phyloP scores from a whole-genome alignment of 2,329 filamentous ascomycete species.

The Parastagonospora avenae region DNA sequence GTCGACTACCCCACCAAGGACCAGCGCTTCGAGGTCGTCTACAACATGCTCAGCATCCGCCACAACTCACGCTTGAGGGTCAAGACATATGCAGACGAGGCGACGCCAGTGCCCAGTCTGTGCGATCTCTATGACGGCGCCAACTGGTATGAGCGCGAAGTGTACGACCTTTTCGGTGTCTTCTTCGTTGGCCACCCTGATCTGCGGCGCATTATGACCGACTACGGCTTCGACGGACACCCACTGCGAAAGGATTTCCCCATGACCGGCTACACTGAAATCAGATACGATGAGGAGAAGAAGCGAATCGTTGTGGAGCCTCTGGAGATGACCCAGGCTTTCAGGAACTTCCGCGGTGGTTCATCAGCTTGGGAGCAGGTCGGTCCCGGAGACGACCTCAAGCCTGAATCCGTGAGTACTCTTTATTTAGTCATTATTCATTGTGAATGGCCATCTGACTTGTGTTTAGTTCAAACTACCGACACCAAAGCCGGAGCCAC shows the following conservation, averaged over 20 bases:
- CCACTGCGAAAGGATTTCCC: constrained; percentile 98
- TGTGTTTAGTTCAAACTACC: constrained; percentile 81
- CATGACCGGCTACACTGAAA: constrained; percentile 95
- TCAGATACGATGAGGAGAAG: constrained; percentile 99
- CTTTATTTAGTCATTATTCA: too few species aligned
- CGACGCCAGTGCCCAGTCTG: constrained; percentile 87
- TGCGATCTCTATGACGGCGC: constrained; percentile 88
- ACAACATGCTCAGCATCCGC: constrained; percentile 93
- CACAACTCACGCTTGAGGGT: constrained; percentile 97
- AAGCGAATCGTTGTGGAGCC: constrained; percentile 99
- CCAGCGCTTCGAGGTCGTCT: constrained; percentile 96
- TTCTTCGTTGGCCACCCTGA: constrained; percentile 97
- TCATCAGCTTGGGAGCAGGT: constrained; percentile 68
- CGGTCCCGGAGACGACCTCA: constrained; percentile 74
- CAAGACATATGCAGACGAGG: constrained; percentile 98
- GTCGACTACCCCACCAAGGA: constrained; percentile 96
- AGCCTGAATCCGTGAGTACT: constrained; percentile 66
- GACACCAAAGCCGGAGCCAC: constrained; percentile 86
- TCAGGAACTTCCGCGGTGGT: constrained; percentile 96
- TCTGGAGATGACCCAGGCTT: constrained; percentile 95
- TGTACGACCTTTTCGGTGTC: constrained; percentile 96
- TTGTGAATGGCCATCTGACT: constrained; percentile 3
- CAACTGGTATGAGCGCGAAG: constrained; percentile 98
- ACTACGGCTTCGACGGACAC: constrained; percentile 98
- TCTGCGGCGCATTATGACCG: constrained; percentile 96